Conservation (phyloP, 768 basidiomycete genomes). For the Amyloporia xantha region DNA sequence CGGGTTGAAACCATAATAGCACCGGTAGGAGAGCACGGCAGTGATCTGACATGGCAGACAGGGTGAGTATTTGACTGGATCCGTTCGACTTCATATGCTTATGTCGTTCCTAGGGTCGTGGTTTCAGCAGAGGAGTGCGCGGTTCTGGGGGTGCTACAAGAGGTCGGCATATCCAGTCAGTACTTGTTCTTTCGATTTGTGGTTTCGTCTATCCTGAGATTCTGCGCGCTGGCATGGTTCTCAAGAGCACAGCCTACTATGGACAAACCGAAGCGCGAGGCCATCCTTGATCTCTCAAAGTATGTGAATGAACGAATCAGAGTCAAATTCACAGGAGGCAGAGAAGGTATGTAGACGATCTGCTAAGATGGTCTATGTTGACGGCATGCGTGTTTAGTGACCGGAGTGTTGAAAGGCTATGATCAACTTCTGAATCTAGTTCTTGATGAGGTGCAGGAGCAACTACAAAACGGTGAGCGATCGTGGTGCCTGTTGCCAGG, state of each 20-base stretch:
- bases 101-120: constrained; percentile 59
- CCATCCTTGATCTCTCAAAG: constrained; percentile 91
- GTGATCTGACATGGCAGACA: constrained; percentile 43
- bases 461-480: constrained; percentile 40
- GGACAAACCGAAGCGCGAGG: constrained; percentile 85
- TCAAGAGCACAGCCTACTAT: constrained; percentile 39
- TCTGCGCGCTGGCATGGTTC: not conserved
- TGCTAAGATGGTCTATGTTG: constrained; percentile 3
- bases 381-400: constrained; percentile 51
- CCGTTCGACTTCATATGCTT: no score
- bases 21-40: no score
- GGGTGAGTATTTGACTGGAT: no score
- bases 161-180: constrained; percentile 24
- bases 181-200: not conserved
- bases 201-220: not conserved
- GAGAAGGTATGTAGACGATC: constrained; percentile 62
- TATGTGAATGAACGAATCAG: constrained; percentile 89
- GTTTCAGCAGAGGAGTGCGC: constrained; percentile 42
- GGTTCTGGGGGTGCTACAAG: constrained; percentile 41
- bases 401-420: constrained; percentile 89
- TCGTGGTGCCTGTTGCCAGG: not conserved
- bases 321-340: constrained; percentile 96
- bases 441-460: constrained; percentile 90
- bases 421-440: constrained; percentile 97
- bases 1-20: no score